Percentiles rank a stretch among this genome's conserved stretches.
Evolutionary conservation across 2,329 filamentous ascomycete genomes (phyloP).

Genomic region (Epichloe sylvatica): DNA sequence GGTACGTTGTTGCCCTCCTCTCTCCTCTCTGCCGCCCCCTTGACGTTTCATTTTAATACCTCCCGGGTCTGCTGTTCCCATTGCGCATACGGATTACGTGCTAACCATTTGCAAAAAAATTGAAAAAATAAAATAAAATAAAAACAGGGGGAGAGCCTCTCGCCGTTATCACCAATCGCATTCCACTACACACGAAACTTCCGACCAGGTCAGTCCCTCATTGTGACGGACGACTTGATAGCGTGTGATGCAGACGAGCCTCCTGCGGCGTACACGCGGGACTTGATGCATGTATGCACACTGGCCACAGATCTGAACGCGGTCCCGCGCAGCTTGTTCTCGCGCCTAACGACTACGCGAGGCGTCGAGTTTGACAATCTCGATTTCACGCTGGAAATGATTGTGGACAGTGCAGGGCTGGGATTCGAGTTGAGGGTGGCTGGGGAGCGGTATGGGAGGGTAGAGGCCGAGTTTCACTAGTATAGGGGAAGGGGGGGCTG

Average conservation of each 20-base stretch:
- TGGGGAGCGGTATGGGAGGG: slow-evolving; percentile 60
- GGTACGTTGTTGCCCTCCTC: slow-evolving; percentile 28
- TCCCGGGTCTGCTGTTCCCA: not conserved
- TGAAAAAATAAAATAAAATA: too few species aligned
- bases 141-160: slow-evolving; percentile 55
- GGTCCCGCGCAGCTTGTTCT: slow-evolving; percentile 61
- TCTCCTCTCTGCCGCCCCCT: not conserved
- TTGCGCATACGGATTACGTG: too few species aligned
- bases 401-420: slow-evolving; percentile 61
- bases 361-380: slow-evolving; percentile 72
- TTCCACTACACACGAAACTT: slow-evolving; percentile 84
- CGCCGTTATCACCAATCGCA: slow-evolving; percentile 57
- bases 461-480: slow-evolving; percentile 64
- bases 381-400: slow-evolving; percentile 73
- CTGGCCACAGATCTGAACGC: slow-evolving; percentile 67
- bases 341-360: slow-evolving; percentile 60
- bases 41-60: not conserved
- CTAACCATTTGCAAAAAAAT: too few species aligned
- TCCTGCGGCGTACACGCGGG: slow-evolving; percentile 43
- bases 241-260: slow-evolving; percentile 58
- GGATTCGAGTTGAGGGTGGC: slow-evolving; percentile 70
- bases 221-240: slow-evolving; percentile 70
- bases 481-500: not conserved
- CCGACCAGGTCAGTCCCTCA: slow-evolving; percentile 58
- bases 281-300: slow-evolving; percentile 61